Evolutionary conservation across 2,329 filamentous ascomycete species (phyloP).

Genomic region (Xenoacremonium recifei): DNA sequence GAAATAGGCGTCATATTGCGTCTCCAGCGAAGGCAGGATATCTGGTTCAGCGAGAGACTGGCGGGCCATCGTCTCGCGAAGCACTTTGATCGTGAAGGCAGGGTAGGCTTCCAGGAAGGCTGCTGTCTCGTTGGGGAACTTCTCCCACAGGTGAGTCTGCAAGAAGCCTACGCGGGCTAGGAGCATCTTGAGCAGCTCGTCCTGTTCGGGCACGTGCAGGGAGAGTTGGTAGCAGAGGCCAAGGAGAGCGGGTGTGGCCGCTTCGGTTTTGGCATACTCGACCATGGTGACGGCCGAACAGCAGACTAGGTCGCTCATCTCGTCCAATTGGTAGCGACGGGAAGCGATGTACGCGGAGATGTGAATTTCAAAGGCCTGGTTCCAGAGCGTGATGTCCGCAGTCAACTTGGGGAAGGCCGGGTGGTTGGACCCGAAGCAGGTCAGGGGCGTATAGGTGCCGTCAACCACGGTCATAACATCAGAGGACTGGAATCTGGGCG

Average conservation of each 20-base stretch:
- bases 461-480: no score
- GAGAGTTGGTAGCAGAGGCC: conserved; percentile 42
- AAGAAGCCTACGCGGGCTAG: conserved; percentile 49
- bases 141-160: conserved; percentile 43
- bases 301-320: conserved; percentile 42
- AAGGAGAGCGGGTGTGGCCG: conserved; percentile 42
- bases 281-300: conserved; percentile 45
- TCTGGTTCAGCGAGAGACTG: no score
- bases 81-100: conserved; percentile 44
- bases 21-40: no score
- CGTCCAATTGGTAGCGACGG: conserved; percentile 45
- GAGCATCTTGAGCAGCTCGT: conserved; percentile 46
- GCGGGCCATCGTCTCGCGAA: conserved; percentile 45
- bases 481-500: no score
- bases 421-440: no score
- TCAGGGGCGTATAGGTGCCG: no score
- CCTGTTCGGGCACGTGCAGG: conserved; percentile 40
- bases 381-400: conserved; percentile 48
- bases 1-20: no score
- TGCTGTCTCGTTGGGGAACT: conserved; percentile 37
- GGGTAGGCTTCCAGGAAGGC: conserved; percentile 44
- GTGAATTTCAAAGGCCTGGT: conserved; percentile 45
- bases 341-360: conserved; percentile 50
- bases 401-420: no score
- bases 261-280: conserved; percentile 41